Percentiles rank a stretch among this genome's conserved stretches.
Conservation (phyloP, 768 basidiomycete species). For the Auricularia cornea region DNA sequence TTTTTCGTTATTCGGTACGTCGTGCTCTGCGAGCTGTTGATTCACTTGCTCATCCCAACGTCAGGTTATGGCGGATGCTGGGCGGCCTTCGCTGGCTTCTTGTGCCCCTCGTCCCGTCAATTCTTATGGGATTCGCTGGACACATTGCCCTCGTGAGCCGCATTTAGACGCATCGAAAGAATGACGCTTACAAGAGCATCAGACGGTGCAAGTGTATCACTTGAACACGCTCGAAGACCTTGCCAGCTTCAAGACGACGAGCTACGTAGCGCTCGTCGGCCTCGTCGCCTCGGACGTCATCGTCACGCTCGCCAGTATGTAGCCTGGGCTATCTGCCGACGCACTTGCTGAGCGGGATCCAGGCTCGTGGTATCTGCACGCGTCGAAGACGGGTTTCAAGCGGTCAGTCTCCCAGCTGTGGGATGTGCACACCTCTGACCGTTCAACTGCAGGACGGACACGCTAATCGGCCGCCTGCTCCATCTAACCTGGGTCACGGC, state of each 20-base stretch:
- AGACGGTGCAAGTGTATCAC: neutral
- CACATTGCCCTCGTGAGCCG: neutral
- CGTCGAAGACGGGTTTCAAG: neutral
- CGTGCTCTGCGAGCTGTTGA: too few relatives aligned
- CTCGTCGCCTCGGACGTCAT: neutral
- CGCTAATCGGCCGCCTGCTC: neutral
- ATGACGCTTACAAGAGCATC: too few relatives aligned
- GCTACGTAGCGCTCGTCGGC: neutral
- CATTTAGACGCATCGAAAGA: too few relatives aligned
- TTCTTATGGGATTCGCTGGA: neutral
- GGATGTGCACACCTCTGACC: too few relatives aligned
- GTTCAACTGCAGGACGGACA: neutral
- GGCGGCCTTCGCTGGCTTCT: neutral
- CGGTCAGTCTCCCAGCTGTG: neutral
- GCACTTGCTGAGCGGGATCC: neutral
- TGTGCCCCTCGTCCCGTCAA: neutral
- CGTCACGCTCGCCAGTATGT: neutral
- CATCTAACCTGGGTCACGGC: neutral
- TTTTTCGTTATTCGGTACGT: neutral
- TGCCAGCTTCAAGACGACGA: neutral
- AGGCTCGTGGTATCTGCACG: neutral
- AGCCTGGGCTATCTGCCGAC: neutral
- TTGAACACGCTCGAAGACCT: neutral
- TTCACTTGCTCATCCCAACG: too few relatives aligned
- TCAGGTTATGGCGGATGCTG: neutral